Conservation (phyloP, 331 rosid species). For the Phaseolus coccineus region DNA sequence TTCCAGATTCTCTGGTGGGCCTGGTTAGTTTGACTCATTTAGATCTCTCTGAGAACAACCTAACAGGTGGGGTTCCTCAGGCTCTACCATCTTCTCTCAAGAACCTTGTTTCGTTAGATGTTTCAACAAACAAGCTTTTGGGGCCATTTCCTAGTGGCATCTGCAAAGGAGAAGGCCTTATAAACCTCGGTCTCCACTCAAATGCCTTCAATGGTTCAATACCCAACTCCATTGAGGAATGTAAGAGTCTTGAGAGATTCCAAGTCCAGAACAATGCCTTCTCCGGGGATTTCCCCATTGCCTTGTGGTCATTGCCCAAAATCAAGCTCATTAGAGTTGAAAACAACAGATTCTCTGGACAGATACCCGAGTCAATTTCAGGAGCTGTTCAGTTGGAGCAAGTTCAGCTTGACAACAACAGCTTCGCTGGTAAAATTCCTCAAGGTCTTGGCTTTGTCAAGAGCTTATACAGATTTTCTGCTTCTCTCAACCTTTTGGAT, state of each 20-base stretch:
- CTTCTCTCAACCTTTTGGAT: constrained; percentile 75
- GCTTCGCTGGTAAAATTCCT: constrained; percentile 72
- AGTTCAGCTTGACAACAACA: constrained; percentile 92
- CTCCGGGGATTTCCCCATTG: constrained; percentile 76
- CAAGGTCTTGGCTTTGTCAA: constrained; percentile 76
- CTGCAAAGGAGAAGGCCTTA: constrained; percentile 66
- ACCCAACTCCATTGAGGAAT: constrained; percentile 64
- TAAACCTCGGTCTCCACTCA: constrained; percentile 73
- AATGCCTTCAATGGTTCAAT: constrained; percentile 75
- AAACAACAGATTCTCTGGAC: constrained; percentile 81
- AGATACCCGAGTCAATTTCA: constrained; percentile 79
- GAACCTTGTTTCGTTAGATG: constrained; percentile 84
- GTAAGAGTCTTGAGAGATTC: constrained; percentile 83
- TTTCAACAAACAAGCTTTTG: constrained; percentile 78
- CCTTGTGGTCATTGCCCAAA: constrained; percentile 82
- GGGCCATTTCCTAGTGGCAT: constrained; percentile 81
- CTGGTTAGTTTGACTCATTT: constrained; percentile 65
- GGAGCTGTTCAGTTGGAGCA: constrained; percentile 85
- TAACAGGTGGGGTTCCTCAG: constrained; percentile 73
- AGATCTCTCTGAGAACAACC: constrained; percentile 88
- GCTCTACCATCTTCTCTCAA: constrained; percentile 67
- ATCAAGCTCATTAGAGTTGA: constrained; percentile 91
- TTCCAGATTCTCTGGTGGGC: constrained; percentile 75
- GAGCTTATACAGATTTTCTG: constrained; percentile 93
- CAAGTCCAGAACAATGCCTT: constrained; percentile 92